Conservation (phyloP, 2,329 filamentous ascomycete species). For the Fusarium sp. region DNA sequence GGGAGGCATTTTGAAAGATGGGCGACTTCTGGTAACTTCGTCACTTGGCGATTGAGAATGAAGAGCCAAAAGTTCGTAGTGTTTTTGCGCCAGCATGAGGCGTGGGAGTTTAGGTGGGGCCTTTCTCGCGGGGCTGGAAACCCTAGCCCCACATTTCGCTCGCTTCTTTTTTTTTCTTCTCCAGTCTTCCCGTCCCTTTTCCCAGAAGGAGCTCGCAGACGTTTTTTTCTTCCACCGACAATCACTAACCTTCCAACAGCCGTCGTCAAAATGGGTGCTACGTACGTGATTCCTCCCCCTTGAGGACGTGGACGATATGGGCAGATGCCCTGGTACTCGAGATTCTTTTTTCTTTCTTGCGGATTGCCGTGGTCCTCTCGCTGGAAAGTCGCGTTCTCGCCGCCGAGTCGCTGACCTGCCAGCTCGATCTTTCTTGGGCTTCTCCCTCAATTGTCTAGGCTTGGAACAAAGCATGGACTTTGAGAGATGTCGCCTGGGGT, state of each 20-base stretch:
- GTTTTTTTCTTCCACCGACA: constrained; percentile 50
- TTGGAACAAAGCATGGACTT: constrained; percentile 63
- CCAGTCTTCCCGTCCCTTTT: no score
- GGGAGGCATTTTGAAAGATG: constrained; percentile 83
- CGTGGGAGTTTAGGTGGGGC: no score
- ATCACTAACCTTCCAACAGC: constrained; percentile 59
- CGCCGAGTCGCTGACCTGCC: constrained; percentile 62
- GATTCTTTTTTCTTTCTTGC: constrained; percentile 58
- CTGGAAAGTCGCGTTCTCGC: constrained; percentile 68
- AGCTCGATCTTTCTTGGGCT: constrained; percentile 83
- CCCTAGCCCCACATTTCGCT: background rate
- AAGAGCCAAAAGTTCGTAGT: constrained; percentile 18
- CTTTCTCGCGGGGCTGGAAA: constrained; percentile 53
- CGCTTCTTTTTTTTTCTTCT: no score
- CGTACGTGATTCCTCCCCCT: constrained; percentile 67
- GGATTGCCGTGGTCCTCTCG: constrained; percentile 90
- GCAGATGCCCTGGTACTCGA: constrained; percentile 65
- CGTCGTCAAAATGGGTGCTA: constrained; percentile 63
- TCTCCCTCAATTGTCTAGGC: constrained; percentile 71
- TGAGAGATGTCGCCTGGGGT: constrained; percentile 77
- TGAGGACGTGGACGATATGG: constrained; percentile 54
- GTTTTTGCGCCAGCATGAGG: no score
- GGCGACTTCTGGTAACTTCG: constrained; percentile 55
- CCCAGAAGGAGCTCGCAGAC: no score
- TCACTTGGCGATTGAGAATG: constrained; percentile 56